Conservation (phyloP, 495 filamentous ascomycete species). For the Acidomyces sp. region DNA sequence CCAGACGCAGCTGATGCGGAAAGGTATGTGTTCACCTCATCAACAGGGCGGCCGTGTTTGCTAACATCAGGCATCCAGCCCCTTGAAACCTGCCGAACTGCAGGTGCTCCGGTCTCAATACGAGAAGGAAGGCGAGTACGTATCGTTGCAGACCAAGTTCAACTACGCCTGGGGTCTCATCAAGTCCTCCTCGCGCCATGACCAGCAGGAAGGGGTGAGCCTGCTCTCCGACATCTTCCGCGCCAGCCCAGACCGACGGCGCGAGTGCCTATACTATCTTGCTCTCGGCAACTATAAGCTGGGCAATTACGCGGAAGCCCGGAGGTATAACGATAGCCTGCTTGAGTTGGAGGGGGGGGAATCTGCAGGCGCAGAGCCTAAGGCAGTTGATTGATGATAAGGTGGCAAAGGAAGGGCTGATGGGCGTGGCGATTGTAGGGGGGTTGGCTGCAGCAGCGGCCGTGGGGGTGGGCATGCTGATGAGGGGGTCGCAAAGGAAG, state of each 20-base stretch:
- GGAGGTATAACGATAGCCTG: constrained; percentile 84
- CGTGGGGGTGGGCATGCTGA: constrained; percentile 65
- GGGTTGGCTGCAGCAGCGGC: constrained; percentile 86
- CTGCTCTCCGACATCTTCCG: constrained; percentile 96
- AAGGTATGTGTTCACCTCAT: constrained; percentile 44
- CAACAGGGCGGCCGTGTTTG: constrained; percentile 11
- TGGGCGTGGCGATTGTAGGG: constrained; percentile 94
- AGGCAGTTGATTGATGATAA: constrained; percentile 83
- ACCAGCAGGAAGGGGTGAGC: constrained; percentile 91
- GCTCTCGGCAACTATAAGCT: constrained; percentile 95
- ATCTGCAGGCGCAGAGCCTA: constrained; percentile 78
- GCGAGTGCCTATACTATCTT: constrained; percentile 96
- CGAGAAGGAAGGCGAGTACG: constrained; percentile 91
- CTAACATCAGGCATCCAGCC: constrained; percentile 35
- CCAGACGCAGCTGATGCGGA: constrained; percentile 95
- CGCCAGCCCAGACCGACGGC: constrained; percentile 72
- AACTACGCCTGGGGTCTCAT: constrained; percentile 99
- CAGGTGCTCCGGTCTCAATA: constrained; percentile 85
- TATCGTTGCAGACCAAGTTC: constrained; percentile 96
- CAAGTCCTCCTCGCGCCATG: constrained; percentile 66
- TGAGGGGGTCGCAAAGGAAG: constrained; percentile 53
- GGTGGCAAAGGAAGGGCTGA: constrained; percentile 81
- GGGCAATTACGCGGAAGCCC: constrained; percentile 88
- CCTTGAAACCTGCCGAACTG: constrained; percentile 78
- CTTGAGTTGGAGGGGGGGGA: constrained; percentile 78